Conservation (phyloP, 441 rosid species). For the Brassica hybrid region DNA sequence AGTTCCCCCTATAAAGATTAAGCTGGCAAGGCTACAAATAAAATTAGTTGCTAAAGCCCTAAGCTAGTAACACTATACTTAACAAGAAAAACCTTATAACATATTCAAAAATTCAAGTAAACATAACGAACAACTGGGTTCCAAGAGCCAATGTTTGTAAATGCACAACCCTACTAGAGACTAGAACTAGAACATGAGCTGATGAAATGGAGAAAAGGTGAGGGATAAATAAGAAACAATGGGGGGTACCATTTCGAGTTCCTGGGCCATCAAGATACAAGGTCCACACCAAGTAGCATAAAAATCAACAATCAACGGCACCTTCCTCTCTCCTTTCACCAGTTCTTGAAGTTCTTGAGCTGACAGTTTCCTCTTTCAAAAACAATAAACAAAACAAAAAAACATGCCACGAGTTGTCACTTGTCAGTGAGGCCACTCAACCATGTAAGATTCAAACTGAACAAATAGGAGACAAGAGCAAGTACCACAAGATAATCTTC, state of each 20-base stretch:
- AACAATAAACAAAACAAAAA: constrained; percentile 22
- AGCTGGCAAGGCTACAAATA: background rate
- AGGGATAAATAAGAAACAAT: no score
- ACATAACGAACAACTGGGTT: background rate
- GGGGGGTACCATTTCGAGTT: constrained; percentile 87
- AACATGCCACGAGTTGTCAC: background rate
- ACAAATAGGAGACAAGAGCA: background rate
- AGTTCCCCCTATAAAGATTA: background rate
- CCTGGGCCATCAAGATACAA: constrained; percentile 92
- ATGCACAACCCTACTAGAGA: background rate
- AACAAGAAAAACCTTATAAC: background rate
- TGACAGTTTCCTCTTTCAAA: constrained; percentile 66
- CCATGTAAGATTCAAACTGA: constrained; percentile 19
- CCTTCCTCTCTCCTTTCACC: constrained; percentile 77
- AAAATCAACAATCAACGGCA: constrained; percentile 84
- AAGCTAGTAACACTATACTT: constrained; percentile 1
- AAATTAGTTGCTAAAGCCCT: no score
- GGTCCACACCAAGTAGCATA: constrained; percentile 99
- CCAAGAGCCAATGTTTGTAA: background rate
- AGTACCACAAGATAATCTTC: constrained; percentile 91
- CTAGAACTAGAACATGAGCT: background rate
- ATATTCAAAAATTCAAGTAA: background rate
- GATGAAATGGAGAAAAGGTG: background rate
- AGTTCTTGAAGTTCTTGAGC: constrained; percentile 82
- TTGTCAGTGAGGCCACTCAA: background rate